Evolutionary conservation across 2,329 filamentous ascomycete species (phyloP), one percentile per base, ranked within the genome.

Genomic region (Cryphonectria japonica): DNA sequence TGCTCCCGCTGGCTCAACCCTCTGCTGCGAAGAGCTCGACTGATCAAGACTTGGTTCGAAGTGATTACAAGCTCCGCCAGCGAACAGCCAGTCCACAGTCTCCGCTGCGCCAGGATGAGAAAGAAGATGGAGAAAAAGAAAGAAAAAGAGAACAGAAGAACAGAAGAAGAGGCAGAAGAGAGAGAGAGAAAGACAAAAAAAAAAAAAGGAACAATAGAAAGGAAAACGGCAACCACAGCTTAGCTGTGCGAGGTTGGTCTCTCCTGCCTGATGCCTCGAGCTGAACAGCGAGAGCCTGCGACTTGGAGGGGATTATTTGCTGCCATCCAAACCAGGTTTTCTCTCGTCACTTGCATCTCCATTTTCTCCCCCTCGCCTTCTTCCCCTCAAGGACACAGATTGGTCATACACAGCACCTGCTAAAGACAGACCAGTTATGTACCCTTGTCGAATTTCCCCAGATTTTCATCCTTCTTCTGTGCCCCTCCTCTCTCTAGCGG

Each of bases 361-460:
- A 34, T 9, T 34, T 34, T 6, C 11, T 39, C 37, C 37, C 37
- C 37, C 11, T 19, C 16, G 5, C 16, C 43, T 19, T 46, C 43
- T 46, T 16, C 43, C 43, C 14, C 43, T 46, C 13, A n/a, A 54
- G 50, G 50, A 54, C 43, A 46, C 50, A 54, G 52, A 29, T 13
- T 54, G 52, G 52, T n/a, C 46, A 2, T 22, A 50, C 46, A 9
- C 22, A n/a, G 46, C n/a, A 50, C 22, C 22, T n/a, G 19, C 5
- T 43, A 19, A 4, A 43, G 46, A n/a, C 46, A 57, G 52, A 57
- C 52, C 52, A 57, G n/a, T n/a, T 14, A 34, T 22, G 60, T 68
- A 71, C 46, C 67, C 68, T 43, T 60, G 62, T 69, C 63, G 26
- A 34, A 43, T 59, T 65, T 71, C 66, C 61, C 59, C 52, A 46